A percentile compares a stretch with the other conserved stretches of the same genome.
Conservation (phyloP, 2,329 filamentous ascomycete genomes). For the Claviceps sp. region DNA sequence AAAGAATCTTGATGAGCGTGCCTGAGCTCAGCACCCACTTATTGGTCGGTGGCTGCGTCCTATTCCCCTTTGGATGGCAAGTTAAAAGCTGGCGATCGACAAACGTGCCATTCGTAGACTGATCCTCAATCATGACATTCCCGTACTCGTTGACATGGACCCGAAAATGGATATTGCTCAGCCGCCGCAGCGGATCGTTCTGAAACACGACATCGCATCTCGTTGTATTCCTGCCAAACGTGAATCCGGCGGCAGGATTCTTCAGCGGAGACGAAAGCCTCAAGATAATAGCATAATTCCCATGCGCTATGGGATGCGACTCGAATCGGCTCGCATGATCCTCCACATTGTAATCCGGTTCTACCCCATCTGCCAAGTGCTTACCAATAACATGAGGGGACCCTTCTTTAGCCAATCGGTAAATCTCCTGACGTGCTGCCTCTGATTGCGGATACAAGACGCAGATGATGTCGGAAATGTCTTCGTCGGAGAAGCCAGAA, state of each 20-base stretch:
- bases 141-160: constrained; percentile 82
- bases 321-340: constrained; percentile 36
- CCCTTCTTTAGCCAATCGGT: constrained; percentile 31
- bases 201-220: constrained; percentile 61
- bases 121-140: constrained; percentile 82
- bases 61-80: constrained; percentile 22
- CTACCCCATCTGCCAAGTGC: constrained; percentile 34
- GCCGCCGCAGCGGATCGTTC: constrained; percentile 53
- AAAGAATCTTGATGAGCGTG: constrained; percentile 56
- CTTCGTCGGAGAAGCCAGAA: constrained; percentile 69
- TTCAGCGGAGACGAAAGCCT: constrained; percentile 63
- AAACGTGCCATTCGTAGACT: constrained; percentile 89
- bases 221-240: constrained; percentile 64
- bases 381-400: constrained; percentile 36
- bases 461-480: constrained; percentile 80
- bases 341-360: constrained; percentile 36
- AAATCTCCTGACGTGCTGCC: constrained; percentile 58
- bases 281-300: constrained; percentile 60
- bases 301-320: constrained; percentile 30
- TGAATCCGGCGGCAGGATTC: constrained; percentile 58
- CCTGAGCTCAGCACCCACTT: constrained; percentile 56
- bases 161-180: constrained; percentile 93
- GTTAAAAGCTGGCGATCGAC: constrained; percentile 62
- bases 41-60: constrained; percentile 13
- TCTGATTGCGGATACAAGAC: constrained; percentile 70